Percentiles rank a stretch among this genome's conserved stretches.
Evolutionary conservation across 257 asterid genomes (phyloP).

Genomic region (Verbascum thapsus): DNA sequence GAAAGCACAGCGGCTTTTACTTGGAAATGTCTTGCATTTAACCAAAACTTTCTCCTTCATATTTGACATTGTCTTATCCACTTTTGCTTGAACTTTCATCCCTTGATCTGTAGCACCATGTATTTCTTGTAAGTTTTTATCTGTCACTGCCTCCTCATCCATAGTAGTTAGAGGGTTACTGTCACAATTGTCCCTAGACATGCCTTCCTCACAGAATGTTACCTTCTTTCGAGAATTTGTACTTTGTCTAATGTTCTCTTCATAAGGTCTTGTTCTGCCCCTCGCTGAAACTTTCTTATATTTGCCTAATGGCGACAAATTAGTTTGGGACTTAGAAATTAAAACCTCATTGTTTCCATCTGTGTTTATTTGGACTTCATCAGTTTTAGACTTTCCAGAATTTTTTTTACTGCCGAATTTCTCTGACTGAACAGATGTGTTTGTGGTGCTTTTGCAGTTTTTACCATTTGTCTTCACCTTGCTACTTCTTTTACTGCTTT

Average conservation of each 20-base stretch:
- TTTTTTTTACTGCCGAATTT: conserved; percentile 23
- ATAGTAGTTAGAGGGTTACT: conserved; percentile 24
- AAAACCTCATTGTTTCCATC: conserved; percentile 30
- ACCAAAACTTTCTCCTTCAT: conserved; percentile 30
- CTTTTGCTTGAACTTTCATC: conserved; percentile 33
- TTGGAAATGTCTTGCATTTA: conserved; percentile 42
- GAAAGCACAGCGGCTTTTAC: conserved; percentile 55
- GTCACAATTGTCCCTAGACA: conserved; percentile 28
- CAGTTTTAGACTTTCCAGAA: conserved; percentile 34
- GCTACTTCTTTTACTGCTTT: no score
- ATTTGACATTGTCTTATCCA: conserved; percentile 30
- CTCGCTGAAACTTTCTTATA: conserved; percentile 33
- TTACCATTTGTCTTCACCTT: no score
- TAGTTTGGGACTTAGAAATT: conserved; percentile 30
- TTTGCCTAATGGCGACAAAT: conserved; percentile 33
- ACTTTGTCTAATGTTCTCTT: conserved; percentile 18
- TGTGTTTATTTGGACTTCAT: conserved; percentile 27
- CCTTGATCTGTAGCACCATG: conserved; percentile 26
- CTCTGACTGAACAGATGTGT: conserved; percentile 23
- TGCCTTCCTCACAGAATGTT: conserved; percentile 44
- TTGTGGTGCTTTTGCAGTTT: conserved; percentile 26
- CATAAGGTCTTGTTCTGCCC: conserved; percentile 28
- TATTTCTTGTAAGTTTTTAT: conserved; percentile 25
- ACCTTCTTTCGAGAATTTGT: conserved; percentile 46
- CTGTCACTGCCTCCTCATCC: conserved; percentile 29